These are phyloP conservation scores for Wallacemonas collosoma DNA, from an alignment of 208 protist genomes.

Conservation along the genomic window DNA sequence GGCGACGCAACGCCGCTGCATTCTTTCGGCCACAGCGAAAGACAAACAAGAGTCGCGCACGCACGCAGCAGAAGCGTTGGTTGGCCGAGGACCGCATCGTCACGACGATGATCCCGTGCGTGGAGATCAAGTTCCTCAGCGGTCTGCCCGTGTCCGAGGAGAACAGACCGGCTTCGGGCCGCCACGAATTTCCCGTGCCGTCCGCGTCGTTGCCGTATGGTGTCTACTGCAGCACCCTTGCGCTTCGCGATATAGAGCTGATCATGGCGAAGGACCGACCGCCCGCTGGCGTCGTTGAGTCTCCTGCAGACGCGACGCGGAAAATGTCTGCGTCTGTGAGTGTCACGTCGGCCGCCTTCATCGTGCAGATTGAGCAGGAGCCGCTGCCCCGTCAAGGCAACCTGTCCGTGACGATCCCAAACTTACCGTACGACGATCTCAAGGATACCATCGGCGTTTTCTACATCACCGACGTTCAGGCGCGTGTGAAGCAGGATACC, in stretches of 20 bases:
- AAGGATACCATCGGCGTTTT: slow-evolving; percentile 68
- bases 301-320: slow-evolving; percentile 23
- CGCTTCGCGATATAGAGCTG: slow-evolving; percentile 47
- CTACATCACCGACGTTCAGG: slow-evolving; percentile 49
- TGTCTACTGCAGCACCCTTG: slow-evolving; percentile 68
- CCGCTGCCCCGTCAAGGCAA: slow-evolving; percentile 69
- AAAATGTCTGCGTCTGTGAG: slow-evolving; percentile 56
- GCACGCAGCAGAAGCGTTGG: slow-evolving; percentile 83
- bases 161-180: slow-evolving; percentile 25
- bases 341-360: slow-evolving; percentile 51
- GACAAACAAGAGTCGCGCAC: slow-evolving; percentile 45
- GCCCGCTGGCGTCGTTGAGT: slow-evolving; percentile 48
- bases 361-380: slow-evolving; percentile 85
- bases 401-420: slow-evolving; percentile 49
- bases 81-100: slow-evolving; percentile 66
- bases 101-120: slow-evolving; percentile 59
- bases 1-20: slow-evolving; percentile 3
- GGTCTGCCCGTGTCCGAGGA: slow-evolving; percentile 49
- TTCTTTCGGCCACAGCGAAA: slow-evolving; percentile 22
- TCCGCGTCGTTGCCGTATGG: slow-evolving; percentile 26
- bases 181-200: neutral
- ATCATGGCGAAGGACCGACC: slow-evolving; percentile 56
- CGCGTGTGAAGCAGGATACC: slow-evolving; percentile 52
- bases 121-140: slow-evolving; percentile 74
- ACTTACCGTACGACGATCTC: slow-evolving; percentile 51